A percentile compares a stretch with the other conserved stretches of the same genome.
These are phyloP conservation scores for Thalassiosira exigua DNA, from an alignment of 352 stramenopile genomes.

Conservation along the genomic window DNA sequence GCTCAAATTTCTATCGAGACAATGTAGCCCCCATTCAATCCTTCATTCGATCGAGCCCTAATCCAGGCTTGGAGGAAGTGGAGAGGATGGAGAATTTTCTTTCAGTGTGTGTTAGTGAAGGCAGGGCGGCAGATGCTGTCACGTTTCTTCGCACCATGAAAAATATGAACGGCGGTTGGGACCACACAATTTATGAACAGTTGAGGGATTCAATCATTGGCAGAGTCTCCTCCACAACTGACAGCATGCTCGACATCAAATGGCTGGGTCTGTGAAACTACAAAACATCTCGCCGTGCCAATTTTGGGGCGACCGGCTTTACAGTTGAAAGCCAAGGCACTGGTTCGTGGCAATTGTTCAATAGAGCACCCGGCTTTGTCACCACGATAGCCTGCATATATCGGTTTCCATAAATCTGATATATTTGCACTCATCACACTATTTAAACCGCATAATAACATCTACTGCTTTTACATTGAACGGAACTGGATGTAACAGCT, in stretches of 20 bases:
- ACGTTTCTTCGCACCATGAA: conserved; percentile 61
- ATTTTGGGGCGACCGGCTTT: too few species aligned
- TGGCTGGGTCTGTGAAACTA: conserved; percentile 50
- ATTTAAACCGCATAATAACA: too few species aligned
- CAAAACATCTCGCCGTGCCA: background rate
- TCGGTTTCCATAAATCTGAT: too few species aligned
- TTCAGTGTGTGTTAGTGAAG: conserved; percentile 39
- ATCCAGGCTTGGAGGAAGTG: conserved; percentile 32
- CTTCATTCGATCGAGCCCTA: conserved; percentile 51
- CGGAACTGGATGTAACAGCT: too few species aligned
- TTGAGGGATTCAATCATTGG: conserved; percentile 35
- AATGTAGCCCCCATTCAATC: conserved; percentile 51
- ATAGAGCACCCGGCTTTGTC: too few species aligned
- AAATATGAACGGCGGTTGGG: conserved; percentile 51
- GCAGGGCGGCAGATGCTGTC: conserved; percentile 45
- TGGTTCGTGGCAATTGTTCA: too few species aligned
- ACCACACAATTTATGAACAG: conserved; percentile 31
- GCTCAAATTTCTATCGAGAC: conserved; percentile 40
- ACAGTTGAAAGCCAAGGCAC: too few species aligned
- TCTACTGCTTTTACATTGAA: too few species aligned
- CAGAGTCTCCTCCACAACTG: conserved; percentile 32
- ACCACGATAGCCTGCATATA: too few species aligned
- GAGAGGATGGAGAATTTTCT: conserved; percentile 53
- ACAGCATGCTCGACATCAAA: conserved; percentile 31
- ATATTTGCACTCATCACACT: too few species aligned